Conservation (phyloP, 2,329 filamentous ascomycete species). For the Aspergillus pseudoglaucus region DNA sequence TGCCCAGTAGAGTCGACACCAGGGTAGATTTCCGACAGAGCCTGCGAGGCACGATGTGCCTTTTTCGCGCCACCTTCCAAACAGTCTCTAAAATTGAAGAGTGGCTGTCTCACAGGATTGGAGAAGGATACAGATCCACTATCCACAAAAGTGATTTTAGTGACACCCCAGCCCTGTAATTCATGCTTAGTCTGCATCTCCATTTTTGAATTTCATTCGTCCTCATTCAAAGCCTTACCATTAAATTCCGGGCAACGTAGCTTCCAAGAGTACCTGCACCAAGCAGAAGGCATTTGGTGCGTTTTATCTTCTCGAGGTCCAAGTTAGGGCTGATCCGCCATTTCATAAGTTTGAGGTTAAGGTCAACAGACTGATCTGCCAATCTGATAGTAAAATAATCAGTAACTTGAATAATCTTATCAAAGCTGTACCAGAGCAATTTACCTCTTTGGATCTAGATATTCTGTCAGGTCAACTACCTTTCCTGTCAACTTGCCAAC, state of each 20-base stretch:
- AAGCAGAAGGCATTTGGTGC: conserved; percentile 80
- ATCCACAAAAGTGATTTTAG: conserved; percentile 92
- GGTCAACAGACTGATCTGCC: conserved; percentile 88
- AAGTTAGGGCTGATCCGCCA: conserved; percentile 90
- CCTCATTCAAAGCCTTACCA: conserved; percentile 41
- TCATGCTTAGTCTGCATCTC: conserved; percentile 4
- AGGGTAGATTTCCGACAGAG: conserved; percentile 79
- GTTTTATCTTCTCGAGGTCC: conserved; percentile 80
- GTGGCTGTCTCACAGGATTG: conserved; percentile 88
- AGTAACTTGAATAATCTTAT: conserved; percentile 1
- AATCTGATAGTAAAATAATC: conserved; percentile 40
- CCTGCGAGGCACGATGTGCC: conserved; percentile 71
- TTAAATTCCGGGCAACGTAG: conserved; percentile 83
- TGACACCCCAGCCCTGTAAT: conserved; percentile 74
- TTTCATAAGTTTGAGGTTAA: conserved; percentile 97
- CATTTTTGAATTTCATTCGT: neutral
- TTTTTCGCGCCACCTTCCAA: conserved; percentile 77
- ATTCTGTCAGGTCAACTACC: conserved; percentile 76
- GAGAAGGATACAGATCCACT: conserved; percentile 91
- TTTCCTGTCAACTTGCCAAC: conserved; percentile 71
- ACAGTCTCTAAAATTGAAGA: conserved; percentile 88
- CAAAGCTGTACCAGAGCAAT: neutral
- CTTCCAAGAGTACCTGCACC: conserved; percentile 90
- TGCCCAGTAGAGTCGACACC: conserved; percentile 77
- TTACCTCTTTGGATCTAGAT: conserved; percentile 76